Percentiles rank a stretch among this genome's conserved stretches.
Conservation (phyloP, 768 basidiomycete genomes). For the Lanmaoa rubissima region DNA sequence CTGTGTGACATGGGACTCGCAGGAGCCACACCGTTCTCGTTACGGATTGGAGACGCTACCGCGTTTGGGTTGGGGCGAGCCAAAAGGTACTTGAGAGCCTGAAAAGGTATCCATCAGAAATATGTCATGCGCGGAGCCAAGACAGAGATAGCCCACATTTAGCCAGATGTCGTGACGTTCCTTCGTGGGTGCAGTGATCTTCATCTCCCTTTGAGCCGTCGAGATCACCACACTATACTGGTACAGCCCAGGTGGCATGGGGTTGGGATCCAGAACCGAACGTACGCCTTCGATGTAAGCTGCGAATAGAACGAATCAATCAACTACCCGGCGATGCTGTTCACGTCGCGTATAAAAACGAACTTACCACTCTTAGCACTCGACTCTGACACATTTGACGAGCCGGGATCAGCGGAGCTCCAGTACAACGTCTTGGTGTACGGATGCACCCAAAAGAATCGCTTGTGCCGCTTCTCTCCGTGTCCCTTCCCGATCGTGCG, state of each 20-base stretch:
- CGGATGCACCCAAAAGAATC: slow-evolving; percentile 99
- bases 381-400: slow-evolving; percentile 82
- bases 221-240: slow-evolving; percentile 92
- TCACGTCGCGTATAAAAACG: slow-evolving; percentile 1
- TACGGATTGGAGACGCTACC: slow-evolving; percentile 26
- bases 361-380: slow-evolving; percentile 95
- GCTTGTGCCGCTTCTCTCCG: slow-evolving; percentile 83
- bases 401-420: slow-evolving; percentile 93
- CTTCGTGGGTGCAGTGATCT: slow-evolving; percentile 94
- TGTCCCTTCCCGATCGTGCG: slow-evolving; percentile 86
- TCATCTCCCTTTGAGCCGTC: slow-evolving; percentile 95
- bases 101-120: slow-evolving; percentile 8
- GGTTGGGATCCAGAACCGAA: slow-evolving; percentile 90
- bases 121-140: slow-evolving; percentile 4
- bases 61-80: slow-evolving; percentile 56
- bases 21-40: slow-evolving; percentile 36
- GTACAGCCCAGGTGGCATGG: slow-evolving; percentile 91
- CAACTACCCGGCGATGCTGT: slow-evolving; percentile 8
- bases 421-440: slow-evolving; percentile 98
- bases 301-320: slow-evolving; percentile 30
- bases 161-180: slow-evolving; percentile 98
- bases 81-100: slow-evolving; percentile 92
- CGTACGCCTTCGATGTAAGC: slow-evolving; percentile 93
- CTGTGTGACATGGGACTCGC: slow-evolving; percentile 49
- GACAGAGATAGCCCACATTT: slow-evolving; percentile 52